Percentiles rank a stretch among this genome's conserved stretches.
These are phyloP conservation scores for Aphanomyces astaci DNA, from an alignment of 352 stramenopile species.

Conservation along the genomic window DNA sequence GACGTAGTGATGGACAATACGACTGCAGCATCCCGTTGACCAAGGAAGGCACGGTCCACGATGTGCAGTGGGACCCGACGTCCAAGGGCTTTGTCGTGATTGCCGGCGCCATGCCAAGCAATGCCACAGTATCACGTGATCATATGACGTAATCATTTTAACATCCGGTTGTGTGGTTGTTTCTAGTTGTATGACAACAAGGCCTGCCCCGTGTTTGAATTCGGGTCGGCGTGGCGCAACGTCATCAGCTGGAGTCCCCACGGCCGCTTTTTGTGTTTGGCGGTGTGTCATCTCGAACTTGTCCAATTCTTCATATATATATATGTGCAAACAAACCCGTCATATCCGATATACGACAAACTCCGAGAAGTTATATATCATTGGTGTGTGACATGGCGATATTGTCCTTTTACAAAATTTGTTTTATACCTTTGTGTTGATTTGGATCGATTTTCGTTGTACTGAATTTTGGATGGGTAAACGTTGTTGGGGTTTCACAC, in stretches of 20 bases:
- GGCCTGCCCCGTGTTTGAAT: constrained; percentile 92
- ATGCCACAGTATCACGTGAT: constrained; percentile 50
- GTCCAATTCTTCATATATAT: no score
- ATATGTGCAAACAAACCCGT: no score
- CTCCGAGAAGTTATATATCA: no score
- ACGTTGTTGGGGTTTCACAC: no score
- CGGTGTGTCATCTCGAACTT: constrained; percentile 22
- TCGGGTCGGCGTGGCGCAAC: constrained; percentile 93
- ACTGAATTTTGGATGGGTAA: no score
- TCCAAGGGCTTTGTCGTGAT: constrained; percentile 92
- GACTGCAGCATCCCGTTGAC: constrained; percentile 85
- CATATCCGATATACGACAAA: no score
- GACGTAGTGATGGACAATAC: constrained; percentile 68
- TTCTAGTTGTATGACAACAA: constrained; percentile 90
- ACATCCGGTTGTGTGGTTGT: background rate
- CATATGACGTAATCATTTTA: no score
- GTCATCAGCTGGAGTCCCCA: constrained; percentile 93
- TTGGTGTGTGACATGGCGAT: no score
- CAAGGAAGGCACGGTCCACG: constrained; percentile 89
- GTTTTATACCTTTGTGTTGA: no score
- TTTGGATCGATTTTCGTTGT: no score
- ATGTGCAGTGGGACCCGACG: constrained; percentile 92
- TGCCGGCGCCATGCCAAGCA: constrained; percentile 90
- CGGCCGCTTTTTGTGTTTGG: constrained; percentile 92
- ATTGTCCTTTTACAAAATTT: no score